Conservation (phyloP, 208 protist genomes). For the Wallacemonas sp. region DNA sequence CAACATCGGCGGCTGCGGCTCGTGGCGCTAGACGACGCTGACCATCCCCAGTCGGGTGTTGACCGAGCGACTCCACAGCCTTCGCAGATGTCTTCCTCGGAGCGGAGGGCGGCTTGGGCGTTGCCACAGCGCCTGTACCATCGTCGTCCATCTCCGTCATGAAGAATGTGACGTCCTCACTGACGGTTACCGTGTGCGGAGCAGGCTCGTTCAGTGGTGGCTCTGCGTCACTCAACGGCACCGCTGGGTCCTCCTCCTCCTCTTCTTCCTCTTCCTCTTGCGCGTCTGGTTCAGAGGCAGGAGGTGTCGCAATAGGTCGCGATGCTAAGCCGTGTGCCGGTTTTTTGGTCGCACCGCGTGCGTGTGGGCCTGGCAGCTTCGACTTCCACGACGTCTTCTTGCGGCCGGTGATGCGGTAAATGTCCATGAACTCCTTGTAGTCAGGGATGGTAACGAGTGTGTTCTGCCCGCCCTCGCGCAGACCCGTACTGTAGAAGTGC, state of each 20-base stretch:
- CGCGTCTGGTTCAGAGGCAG: not conserved
- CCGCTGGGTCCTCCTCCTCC: not conserved
- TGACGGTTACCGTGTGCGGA: not conserved
- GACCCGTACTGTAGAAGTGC: constrained; percentile 69
- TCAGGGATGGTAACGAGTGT: constrained; percentile 78
- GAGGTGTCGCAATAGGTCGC: not conserved
- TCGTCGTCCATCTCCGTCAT: constrained; percentile 26
- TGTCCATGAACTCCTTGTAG: constrained; percentile 89
- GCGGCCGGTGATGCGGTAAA: constrained; percentile 57
- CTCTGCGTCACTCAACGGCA: not conserved
- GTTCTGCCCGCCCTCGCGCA: constrained; percentile 21
- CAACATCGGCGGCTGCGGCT: not conserved
- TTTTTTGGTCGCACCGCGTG: not conserved
- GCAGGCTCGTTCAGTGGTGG: not conserved
- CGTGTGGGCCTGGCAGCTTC: not conserved
- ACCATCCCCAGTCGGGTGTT: not conserved
- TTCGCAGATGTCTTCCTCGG: not conserved
- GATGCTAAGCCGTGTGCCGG: not conserved
- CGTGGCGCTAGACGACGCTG: not conserved
- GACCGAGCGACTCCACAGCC: not conserved
- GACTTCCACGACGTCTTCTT: constrained; percentile 21
- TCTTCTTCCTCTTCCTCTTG: not conserved
- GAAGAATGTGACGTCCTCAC: constrained; percentile 24
- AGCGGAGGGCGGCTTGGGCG: not conserved
- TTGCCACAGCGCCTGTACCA: not conserved